phyloP scores from a whole-genome alignment of 2,329 filamentous ascomycete genomes.

The Aspergillus candidus region DNA sequence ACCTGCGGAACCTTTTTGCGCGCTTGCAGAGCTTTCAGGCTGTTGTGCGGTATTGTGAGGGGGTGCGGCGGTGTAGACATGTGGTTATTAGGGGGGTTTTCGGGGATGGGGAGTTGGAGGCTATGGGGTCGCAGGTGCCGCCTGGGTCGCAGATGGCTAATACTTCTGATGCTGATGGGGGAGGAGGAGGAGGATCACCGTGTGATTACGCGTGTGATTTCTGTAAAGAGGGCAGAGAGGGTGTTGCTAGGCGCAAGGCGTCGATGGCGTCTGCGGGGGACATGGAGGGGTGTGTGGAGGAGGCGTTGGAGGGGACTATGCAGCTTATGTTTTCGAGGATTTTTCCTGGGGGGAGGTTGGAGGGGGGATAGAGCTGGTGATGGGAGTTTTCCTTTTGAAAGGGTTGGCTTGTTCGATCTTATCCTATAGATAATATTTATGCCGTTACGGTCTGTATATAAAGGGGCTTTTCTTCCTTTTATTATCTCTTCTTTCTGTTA shows the following conservation, averaged over 20 bases:
- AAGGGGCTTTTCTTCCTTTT: too few relatives aligned
- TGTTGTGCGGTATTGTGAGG: constrained; percentile 77
- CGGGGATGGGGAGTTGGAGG: constrained; percentile 51
- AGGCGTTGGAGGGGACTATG: constrained; percentile 3
- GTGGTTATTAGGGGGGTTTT: constrained; percentile 70
- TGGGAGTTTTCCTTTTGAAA: too few relatives aligned
- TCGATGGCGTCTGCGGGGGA: constrained; percentile 22
- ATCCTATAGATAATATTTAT: too few relatives aligned
- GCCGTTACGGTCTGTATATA: too few relatives aligned
- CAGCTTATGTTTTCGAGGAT: constrained; percentile 13
- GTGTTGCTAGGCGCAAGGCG: constrained; percentile 52
- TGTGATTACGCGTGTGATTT: constrained; percentile 74
- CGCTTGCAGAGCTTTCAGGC: constrained; percentile 59
- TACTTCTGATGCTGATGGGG: background rate
- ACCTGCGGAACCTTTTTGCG: constrained; percentile 32
- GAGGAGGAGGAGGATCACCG: constrained; percentile 31
- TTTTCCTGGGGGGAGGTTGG: background rate
- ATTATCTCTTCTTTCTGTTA: too few relatives aligned
- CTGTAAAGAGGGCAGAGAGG: constrained; percentile 60
- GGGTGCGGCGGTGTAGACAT: constrained; percentile 67
- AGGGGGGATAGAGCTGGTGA: too few relatives aligned
- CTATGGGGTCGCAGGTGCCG: constrained; percentile 24
- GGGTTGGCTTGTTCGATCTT: too few relatives aligned
- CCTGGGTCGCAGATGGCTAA: constrained; percentile 1
- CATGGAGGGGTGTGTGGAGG: constrained; percentile 8